Percentiles rank a stretch among this genome's conserved stretches.
phyloP scores from a whole-genome alignment of 2,329 filamentous ascomycete species.

The Hypoxylon sp. region DNA sequence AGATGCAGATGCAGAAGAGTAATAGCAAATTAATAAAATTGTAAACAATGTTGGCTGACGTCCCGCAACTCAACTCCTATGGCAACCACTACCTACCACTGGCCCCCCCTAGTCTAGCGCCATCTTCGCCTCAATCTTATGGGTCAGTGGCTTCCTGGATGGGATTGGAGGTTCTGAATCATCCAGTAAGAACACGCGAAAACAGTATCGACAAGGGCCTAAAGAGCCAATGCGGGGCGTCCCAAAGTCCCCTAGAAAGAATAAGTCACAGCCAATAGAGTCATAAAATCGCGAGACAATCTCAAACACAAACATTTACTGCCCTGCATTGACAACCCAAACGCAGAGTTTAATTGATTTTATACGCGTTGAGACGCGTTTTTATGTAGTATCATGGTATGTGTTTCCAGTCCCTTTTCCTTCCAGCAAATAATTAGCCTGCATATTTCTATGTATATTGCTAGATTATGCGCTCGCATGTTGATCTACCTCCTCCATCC shows the following conservation, averaged over 20 bases:
- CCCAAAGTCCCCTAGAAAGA: slow-evolving; percentile 13
- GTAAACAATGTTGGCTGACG: slow-evolving; percentile 43
- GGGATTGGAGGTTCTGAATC: no score
- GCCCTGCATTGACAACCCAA: no score
- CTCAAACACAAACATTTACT: slow-evolving; percentile 36
- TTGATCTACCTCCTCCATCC: slow-evolving; percentile 3
- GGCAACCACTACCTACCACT: slow-evolving; percentile 46
- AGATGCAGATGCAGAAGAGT: no score
- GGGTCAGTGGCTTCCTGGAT: slow-evolving; percentile 1
- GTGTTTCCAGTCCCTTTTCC: slow-evolving; percentile 23
- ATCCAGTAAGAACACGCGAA: slow-evolving; percentile 2
- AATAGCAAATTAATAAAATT: slow-evolving; percentile 28
- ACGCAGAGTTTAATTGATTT: slow-evolving; percentile 34
- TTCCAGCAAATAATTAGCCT: not conserved
- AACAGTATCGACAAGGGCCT: not conserved
- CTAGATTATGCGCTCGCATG: not conserved
- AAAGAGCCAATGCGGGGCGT: slow-evolving; percentile 4
- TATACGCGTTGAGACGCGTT: slow-evolving; percentile 29
- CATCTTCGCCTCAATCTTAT: slow-evolving; percentile 9
- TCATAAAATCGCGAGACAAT: slow-evolving; percentile 14
- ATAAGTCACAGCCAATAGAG: slow-evolving; percentile 25
- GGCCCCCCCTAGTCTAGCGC: slow-evolving; percentile 16
- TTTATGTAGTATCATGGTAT: slow-evolving; percentile 30
- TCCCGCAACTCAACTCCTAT: slow-evolving; percentile 37
- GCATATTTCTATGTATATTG: not conserved